phyloP scores from a whole-genome alignment of 441 rosid species.

The Omphalea diandra region DNA sequence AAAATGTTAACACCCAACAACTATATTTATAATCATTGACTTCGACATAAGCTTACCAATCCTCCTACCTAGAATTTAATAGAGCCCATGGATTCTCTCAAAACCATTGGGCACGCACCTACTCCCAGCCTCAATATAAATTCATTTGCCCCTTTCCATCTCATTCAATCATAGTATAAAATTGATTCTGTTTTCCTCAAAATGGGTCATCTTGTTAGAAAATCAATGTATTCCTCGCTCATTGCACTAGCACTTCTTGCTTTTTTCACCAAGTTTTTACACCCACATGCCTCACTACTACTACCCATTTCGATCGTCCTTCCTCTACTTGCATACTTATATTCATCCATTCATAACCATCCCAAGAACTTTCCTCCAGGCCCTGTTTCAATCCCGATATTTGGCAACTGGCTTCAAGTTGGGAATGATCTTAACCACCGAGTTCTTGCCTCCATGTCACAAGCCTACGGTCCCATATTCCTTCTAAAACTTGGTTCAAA shows the following conservation, averaged over 20 bases:
- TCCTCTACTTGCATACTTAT: slow-evolving; percentile 3
- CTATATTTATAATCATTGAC: no score
- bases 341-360: slow-evolving; percentile 1
- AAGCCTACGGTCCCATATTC: slow-evolving; percentile 43
- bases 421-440: slow-evolving; percentile 62
- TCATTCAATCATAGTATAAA: not conserved
- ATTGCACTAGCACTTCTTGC: not conserved
- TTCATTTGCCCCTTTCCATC: not conserved
- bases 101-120: not conserved
- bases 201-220: not conserved
- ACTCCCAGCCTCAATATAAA: not conserved
- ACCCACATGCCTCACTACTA: not conserved
- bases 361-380: slow-evolving; percentile 39
- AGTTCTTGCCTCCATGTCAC: slow-evolving; percentile 42
- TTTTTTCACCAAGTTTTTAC: not conserved
- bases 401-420: slow-evolving; percentile 65
- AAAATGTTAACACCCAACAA: no score
- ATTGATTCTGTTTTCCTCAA: not conserved
- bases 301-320: not conserved
- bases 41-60: no score
- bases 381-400: slow-evolving; percentile 45
- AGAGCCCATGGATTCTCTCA: not conserved
- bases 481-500: slow-evolving; percentile 50
- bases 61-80: not conserved
- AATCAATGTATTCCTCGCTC: slow-evolving; percentile 1